Base-by-base conservation (phyloP, 441 rosid species). In the Syzygium syzygioides region DNA sequence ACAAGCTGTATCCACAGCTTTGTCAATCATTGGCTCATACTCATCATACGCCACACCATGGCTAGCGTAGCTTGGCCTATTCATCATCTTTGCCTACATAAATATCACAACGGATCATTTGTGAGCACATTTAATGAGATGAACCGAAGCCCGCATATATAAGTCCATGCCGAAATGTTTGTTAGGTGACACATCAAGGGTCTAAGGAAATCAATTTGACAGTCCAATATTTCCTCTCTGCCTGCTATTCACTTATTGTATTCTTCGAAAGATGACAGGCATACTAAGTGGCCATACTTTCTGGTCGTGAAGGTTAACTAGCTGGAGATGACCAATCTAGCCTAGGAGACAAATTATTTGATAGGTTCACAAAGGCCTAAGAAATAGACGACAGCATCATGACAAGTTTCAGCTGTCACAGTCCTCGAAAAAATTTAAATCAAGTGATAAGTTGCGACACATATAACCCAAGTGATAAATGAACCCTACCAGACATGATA, bases 1-100 rank as follows among this genome's bases (percentile, higher is more conserved):
- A 37, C 87, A 88, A 84, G 83, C 87, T 12, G 30, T 88, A 37
- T 88, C 89, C 53, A 88, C 85, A 32, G 71, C 89, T 79, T 88
- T 88, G 87, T 88, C 89, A 28, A 88, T 64, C 87, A 88, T 88
- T 48, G 89, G 89, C 66, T 85, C 87, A 85, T 88, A 88, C 55
- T 88, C 89, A 85, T 88, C 87, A 52, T 88, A 88, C 85, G 52
- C 87, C 37, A 86, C 30, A 13, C 66, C 55, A 32, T 76, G 60
- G 68, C 85, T 86, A 88, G 60, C 20, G 3, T 88, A 45, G 84
- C 87, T 64, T 30, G 79, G 55, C 85, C 55, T 88, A 66, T 62
- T 88, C 64, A 66, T 52, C 55, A 79, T 85, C 89, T 37, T 88
- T 54, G 68, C 89, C 89, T 88, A 32, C 30, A 84, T 28, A 34